A percentile compares a stretch with the other conserved stretches of the same genome.
Evolutionary conservation across 495 filamentous ascomycete species (phyloP).

Genomic region (Xylaria nigripes): DNA sequence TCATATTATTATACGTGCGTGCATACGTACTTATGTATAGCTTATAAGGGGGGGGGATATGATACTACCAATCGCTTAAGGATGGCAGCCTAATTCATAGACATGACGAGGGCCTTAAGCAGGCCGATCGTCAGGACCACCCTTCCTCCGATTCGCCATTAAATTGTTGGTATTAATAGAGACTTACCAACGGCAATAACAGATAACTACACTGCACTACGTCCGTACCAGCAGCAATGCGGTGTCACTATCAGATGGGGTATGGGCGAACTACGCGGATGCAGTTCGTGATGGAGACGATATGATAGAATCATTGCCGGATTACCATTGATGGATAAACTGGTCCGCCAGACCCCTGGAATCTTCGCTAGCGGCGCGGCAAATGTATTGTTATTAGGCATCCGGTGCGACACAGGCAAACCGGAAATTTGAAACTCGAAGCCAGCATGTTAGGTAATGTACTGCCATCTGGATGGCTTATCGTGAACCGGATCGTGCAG

Average conservation of each 20-base stretch:
- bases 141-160: conserved; percentile 10
- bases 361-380: conserved; percentile 3
- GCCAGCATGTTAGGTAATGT: conserved; percentile 3
- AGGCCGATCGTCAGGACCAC: conserved; percentile 9
- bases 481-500: conserved; percentile 5
- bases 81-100: neutral
- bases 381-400: conserved; percentile 1
- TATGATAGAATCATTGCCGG: conserved; percentile 2
- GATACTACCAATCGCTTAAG: neutral
- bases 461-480: neutral
- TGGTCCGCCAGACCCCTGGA: neutral
- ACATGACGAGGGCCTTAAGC: neutral
- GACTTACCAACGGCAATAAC: conserved; percentile 5
- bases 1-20: too few relatives aligned
- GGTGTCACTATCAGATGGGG: conserved; percentile 3
- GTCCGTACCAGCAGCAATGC: neutral
- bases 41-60: too few relatives aligned
- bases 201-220: neutral
- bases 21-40: too few relatives aligned
- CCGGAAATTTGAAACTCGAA: conserved; percentile 5
- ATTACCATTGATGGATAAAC: conserved; percentile 13
- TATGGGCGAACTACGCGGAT: conserved; percentile 1
- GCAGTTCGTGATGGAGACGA: conserved; percentile 10
- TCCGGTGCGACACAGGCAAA: conserved; percentile 6
- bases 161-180: conserved; percentile 1